These are phyloP conservation scores for Osmanthus fragrans DNA, from an alignment of 257 asterid species.

Conservation along the genomic window DNA sequence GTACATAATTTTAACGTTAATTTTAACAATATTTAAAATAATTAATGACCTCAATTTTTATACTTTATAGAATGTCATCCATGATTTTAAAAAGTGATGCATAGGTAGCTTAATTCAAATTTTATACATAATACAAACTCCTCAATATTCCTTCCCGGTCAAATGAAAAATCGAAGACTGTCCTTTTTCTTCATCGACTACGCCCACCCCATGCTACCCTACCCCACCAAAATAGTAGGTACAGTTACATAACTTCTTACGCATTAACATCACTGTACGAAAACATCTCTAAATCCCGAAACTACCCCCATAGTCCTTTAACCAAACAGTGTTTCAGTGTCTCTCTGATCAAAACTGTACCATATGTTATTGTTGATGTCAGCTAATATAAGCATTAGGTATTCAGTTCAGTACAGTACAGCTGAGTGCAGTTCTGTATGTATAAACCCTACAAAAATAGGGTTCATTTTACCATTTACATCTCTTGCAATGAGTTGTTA, in stretches of 20 bases:
- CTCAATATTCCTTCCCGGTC: slow-evolving; percentile 18
- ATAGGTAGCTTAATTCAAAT: too few species aligned
- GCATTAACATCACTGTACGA: slow-evolving; percentile 27
- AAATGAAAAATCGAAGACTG: slow-evolving; percentile 31
- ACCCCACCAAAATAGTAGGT: slow-evolving; percentile 13
- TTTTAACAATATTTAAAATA: too few species aligned
- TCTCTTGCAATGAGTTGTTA: slow-evolving; percentile 35
- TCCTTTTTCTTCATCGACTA: slow-evolving; percentile 22
- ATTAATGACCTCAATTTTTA: too few species aligned
- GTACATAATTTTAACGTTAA: too few species aligned
- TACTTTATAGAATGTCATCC: too few species aligned
- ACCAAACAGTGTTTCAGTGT: slow-evolving; percentile 17
- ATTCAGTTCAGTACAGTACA: slow-evolving; percentile 2
- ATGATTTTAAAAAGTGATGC: too few species aligned
- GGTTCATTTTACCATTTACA: slow-evolving; percentile 26
- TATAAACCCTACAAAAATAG: slow-evolving; percentile 21
- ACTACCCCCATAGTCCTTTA: slow-evolving; percentile 30
- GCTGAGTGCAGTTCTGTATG: slow-evolving; percentile 15
- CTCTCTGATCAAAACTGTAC: slow-evolving; percentile 15
- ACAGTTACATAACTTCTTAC: slow-evolving; percentile 28
- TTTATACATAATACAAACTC: not conserved
- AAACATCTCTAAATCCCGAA: slow-evolving; percentile 24
- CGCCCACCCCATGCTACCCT: not conserved
- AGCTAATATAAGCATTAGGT: slow-evolving; percentile 20
- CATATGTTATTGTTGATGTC: slow-evolving; percentile 26